Percentiles rank a stretch among this genome's conserved stretches.
These are phyloP conservation scores for Actinomucor elegans DNA, from an alignment of 371 early-diverging fungal species.

Conservation along the genomic window DNA sequence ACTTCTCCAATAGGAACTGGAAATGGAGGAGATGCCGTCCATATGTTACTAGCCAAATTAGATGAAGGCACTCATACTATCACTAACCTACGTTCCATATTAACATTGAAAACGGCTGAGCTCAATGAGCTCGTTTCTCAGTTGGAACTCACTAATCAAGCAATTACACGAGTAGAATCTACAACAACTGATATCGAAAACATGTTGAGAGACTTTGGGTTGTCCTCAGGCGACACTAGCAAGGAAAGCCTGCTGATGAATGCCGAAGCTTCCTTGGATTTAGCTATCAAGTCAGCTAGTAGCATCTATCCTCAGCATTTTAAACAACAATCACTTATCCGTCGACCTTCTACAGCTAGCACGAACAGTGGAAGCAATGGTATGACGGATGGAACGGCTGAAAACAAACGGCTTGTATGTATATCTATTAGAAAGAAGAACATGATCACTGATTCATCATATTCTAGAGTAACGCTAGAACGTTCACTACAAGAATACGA, in stretches of 20 bases:
- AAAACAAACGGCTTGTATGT: slow-evolving; percentile 20
- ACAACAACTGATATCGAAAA: slow-evolving; percentile 46
- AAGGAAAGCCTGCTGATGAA: slow-evolving; percentile 35
- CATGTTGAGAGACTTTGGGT: slow-evolving; percentile 46
- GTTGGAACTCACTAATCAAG: slow-evolving; percentile 48
- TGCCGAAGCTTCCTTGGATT: slow-evolving; percentile 46
- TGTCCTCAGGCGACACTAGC: slow-evolving; percentile 19
- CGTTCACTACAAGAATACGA: slow-evolving; percentile 31
- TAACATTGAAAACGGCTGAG: slow-evolving; percentile 52
- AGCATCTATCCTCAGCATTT: slow-evolving; percentile 30
- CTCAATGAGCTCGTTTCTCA: slow-evolving; percentile 49
- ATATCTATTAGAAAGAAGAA: no score
- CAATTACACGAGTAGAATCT: slow-evolving; percentile 41
- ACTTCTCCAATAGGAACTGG: slow-evolving; percentile 12
- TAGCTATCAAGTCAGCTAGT: slow-evolving; percentile 48
- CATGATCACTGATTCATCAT: background rate
- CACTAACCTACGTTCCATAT: slow-evolving; percentile 45
- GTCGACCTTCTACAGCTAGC: slow-evolving; percentile 26
- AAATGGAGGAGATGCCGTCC: slow-evolving; percentile 20
- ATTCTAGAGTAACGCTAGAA: slow-evolving; percentile 20
- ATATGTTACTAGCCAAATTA: slow-evolving; percentile 27
- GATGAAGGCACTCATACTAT: slow-evolving; percentile 48
- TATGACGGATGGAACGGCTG: slow-evolving; percentile 16
- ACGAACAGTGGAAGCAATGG: slow-evolving; percentile 29
- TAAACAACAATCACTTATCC: slow-evolving; percentile 6